A percentile compares a stretch with the other conserved stretches of the same genome.
phyloP scores from a whole-genome alignment of 192 early-diverging fungal species.

The Coemansia umbellata region DNA sequence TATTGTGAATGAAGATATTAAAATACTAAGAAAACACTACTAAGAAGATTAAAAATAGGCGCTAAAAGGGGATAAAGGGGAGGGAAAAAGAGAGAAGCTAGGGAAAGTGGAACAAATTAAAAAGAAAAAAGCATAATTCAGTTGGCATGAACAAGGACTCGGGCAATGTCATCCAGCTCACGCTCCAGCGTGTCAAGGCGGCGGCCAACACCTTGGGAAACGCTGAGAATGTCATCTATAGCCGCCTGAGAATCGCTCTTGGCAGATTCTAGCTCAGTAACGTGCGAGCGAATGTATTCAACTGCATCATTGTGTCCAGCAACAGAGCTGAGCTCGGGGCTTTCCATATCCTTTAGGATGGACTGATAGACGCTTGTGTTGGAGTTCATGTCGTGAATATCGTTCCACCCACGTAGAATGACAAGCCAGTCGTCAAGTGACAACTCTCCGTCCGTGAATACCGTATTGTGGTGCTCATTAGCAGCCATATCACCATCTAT shows the following conservation, averaged over 20 bases:
- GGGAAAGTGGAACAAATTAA: not conserved
- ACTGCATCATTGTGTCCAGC: conserved; percentile 9
- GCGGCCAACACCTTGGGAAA: conserved; percentile 45
- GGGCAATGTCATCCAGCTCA: conserved; percentile 48
- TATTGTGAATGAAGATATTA: no score
- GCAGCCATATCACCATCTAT: conserved; percentile 4
- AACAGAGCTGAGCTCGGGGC: not conserved
- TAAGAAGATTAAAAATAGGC: no score
- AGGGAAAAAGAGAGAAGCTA: not conserved
- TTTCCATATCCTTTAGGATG: conserved; percentile 35
- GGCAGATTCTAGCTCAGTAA: conserved; percentile 21
- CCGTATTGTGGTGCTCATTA: not conserved
- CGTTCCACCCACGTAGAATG: conserved; percentile 41
- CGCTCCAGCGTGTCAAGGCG: conserved; percentile 44
- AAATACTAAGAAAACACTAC: not conserved
- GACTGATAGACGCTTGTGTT: conserved; percentile 31
- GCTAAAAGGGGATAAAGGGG: not conserved
- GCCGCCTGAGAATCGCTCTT: conserved; percentile 32
- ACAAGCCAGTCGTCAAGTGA: conserved; percentile 48
- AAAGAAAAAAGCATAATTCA: conserved; percentile 16
- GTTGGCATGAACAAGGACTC: conserved; percentile 36
- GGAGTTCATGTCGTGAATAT: conserved; percentile 30
- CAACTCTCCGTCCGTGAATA: conserved; percentile 18
- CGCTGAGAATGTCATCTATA: conserved; percentile 43
- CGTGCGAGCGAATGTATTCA: conserved; percentile 22